These are phyloP conservation scores for Fraxinus excelsior DNA, from an alignment of 257 asterid genomes.

Conservation along the genomic window DNA sequence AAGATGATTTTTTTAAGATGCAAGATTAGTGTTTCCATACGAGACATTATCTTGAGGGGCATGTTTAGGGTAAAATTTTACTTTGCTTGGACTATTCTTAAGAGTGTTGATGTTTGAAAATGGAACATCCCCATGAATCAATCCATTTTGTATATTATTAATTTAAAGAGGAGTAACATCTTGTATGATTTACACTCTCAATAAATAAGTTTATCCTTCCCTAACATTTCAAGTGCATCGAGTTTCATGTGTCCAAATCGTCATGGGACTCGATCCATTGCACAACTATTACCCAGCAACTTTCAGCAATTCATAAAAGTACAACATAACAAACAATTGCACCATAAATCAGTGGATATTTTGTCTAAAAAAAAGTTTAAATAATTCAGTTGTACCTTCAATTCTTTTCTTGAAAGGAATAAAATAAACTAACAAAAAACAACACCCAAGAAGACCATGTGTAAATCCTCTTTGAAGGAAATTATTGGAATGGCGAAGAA, in stretches of 20 bases:
- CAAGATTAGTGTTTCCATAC: too few relatives aligned
- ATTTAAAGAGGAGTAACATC: background rate
- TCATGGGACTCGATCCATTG: too few relatives aligned
- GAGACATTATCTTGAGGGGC: too few relatives aligned
- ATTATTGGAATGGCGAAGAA: constrained; percentile 35
- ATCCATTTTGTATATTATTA: background rate
- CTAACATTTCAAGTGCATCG: too few relatives aligned
- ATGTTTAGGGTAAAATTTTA: too few relatives aligned
- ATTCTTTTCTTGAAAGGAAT: constrained; percentile 40
- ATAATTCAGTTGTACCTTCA: constrained; percentile 35
- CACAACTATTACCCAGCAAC: background rate
- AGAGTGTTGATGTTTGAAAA: too few relatives aligned
- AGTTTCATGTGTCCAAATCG: too few relatives aligned
- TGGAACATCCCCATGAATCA: background rate
- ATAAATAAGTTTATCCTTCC: too few relatives aligned
- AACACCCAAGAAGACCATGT: constrained; percentile 30
- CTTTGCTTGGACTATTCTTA: too few relatives aligned
- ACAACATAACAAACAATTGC: background rate
- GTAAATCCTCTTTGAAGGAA: constrained; percentile 27
- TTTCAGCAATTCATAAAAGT: background rate
- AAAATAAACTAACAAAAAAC: constrained; percentile 45
- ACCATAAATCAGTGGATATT: background rate
- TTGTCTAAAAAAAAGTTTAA: constrained; percentile 23
- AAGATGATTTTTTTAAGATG: too few relatives aligned
- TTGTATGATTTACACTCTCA: background rate